Percentiles rank a stretch among this genome's conserved stretches.
Evolutionary conservation across 441 rosid species (phyloP).

Genomic region (Pelargonium myrrhifolium): DNA sequence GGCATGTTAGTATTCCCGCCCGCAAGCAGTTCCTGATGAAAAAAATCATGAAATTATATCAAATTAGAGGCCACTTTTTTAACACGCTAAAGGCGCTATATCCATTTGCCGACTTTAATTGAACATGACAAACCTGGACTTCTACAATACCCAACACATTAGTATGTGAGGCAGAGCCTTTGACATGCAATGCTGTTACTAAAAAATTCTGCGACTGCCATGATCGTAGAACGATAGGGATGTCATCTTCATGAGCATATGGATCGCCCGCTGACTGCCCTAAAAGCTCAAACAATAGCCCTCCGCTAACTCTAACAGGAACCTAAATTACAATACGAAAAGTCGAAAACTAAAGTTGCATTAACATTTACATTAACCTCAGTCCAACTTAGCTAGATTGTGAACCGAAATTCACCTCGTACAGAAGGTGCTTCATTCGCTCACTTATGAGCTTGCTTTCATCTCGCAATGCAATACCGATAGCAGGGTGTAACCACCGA

Average conservation of each 20-base stretch:
- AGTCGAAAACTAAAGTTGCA: neutral
- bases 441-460: conserved; percentile 54
- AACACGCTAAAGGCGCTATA: too few relatives aligned
- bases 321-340: neutral
- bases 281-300: neutral
- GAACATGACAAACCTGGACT: neutral
- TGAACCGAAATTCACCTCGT: conserved; percentile 32
- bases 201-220: neutral
- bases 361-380: neutral
- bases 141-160: neutral
- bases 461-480: conserved; percentile 39
- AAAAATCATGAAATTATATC: neutral
- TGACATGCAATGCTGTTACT: neutral
- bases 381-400: neutral
- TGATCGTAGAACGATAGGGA: neutral
- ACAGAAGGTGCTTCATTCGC: conserved; percentile 57
- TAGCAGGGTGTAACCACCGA: conserved; percentile 55
- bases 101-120: too few relatives aligned
- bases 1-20: conserved; percentile 40
- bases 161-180: neutral
- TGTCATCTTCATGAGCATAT: neutral
- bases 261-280: neutral
- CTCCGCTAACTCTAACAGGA: neutral
- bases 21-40: conserved; percentile 43
- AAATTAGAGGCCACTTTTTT: too few relatives aligned